phyloP scores from a whole-genome alignment of 371 early-diverging fungal genomes.

The Synchytrium microbalum region DNA sequence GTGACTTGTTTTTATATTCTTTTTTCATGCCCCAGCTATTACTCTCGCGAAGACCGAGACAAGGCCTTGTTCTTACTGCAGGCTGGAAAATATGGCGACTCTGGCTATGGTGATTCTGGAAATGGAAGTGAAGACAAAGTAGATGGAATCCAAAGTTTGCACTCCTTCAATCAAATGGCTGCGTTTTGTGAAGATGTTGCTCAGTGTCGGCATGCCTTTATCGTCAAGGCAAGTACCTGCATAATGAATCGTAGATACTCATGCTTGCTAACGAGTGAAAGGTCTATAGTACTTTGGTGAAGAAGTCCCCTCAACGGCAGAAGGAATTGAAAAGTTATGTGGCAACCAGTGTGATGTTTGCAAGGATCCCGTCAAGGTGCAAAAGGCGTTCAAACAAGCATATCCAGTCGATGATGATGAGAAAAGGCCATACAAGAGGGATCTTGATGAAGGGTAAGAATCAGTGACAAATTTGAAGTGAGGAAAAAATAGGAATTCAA shows the following conservation, averaged over 20 bases:
- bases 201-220: conserved; percentile 29
- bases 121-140: not conserved
- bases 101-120: conserved; percentile 4
- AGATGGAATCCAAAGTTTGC: not conserved
- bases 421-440: conserved; percentile 1
- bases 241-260: too few species aligned
- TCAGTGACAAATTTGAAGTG: too few species aligned
- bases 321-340: conserved; percentile 22
- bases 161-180: conserved; percentile 22
- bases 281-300: too few species aligned
- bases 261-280: too few species aligned
- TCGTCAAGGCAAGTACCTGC: too few species aligned
- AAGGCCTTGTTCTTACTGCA: conserved; percentile 17
- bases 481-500: too few species aligned
- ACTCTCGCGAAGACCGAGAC: conserved; percentile 42
- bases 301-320: too few species aligned
- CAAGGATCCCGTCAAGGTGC: conserved; percentile 24
- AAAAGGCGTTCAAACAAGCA: conserved; percentile 7
- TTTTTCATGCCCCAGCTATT: too few species aligned
- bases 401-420: conserved; percentile 2
- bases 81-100: not conserved
- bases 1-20: too few species aligned
- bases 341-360: conserved; percentile 34
- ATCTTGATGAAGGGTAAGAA: conserved; percentile 15
- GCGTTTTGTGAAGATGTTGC: conserved; percentile 36